Conservation (phyloP, 345 rosid genomes). For the Melaleuca alternifolia region DNA sequence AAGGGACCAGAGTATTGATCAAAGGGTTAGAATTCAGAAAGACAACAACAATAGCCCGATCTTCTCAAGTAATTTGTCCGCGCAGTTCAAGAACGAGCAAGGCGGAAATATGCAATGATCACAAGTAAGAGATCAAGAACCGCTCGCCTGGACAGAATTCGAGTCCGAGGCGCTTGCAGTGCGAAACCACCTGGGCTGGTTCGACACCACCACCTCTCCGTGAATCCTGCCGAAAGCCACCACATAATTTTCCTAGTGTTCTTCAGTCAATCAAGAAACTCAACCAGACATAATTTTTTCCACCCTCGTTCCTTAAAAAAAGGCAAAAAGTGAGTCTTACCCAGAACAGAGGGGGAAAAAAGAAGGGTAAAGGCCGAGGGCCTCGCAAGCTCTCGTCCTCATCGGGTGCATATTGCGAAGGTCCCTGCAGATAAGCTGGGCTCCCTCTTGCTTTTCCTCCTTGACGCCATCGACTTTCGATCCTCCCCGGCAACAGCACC, state of each 20-base stretch:
- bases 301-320: not conserved
- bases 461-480: not conserved
- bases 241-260: no score
- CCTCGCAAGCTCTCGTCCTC: conserved; percentile 52
- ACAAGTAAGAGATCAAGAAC: not conserved
- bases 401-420: conserved; percentile 25
- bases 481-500: conserved; percentile 52
- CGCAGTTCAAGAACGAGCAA: not conserved
- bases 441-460: conserved; percentile 22
- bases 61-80: not conserved
- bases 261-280: not conserved
- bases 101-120: not conserved
- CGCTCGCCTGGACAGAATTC: conserved; percentile 6
- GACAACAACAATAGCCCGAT: not conserved
- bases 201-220: conserved; percentile 66
- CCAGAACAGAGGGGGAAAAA: conserved; percentile 31
- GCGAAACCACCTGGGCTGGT: conserved; percentile 48
- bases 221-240: conserved; percentile 34
- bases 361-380: conserved; percentile 50
- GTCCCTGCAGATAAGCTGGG: conserved; percentile 46
- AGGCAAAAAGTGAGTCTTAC: not conserved
- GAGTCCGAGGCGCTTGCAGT: conserved; percentile 13
- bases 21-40: not conserved
- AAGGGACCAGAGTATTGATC: not conserved
- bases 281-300: not conserved